Conservation (phyloP, 2,329 filamentous ascomycete genomes). For the Fonsecaea erecta region DNA sequence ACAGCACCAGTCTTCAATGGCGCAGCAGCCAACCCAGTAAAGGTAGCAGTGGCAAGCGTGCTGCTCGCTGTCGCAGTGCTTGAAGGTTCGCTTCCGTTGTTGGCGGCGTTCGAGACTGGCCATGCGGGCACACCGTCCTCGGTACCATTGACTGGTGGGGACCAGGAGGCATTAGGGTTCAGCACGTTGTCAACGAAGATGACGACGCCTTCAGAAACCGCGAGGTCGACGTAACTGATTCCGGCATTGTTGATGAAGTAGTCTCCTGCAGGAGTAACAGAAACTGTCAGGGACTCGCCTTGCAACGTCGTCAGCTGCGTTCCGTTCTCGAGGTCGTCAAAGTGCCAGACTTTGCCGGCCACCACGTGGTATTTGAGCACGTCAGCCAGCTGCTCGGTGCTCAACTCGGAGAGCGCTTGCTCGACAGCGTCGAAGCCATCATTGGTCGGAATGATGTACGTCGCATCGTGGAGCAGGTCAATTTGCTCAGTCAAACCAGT, state of each 20-base stretch:
- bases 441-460: slow-evolving; percentile 19
- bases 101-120: slow-evolving; percentile 3
- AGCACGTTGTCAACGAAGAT: slow-evolving; percentile 28
- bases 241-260: slow-evolving; percentile 26
- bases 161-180: slow-evolving; percentile 21
- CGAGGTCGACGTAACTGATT: slow-evolving; percentile 19
- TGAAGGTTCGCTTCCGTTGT: slow-evolving; percentile 5
- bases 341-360: slow-evolving; percentile 14
- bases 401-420: slow-evolving; percentile 20
- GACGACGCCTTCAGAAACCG: slow-evolving; percentile 19
- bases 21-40: slow-evolving; percentile 1
- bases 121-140: slow-evolving; percentile 25
- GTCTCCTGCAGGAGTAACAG: slow-evolving; percentile 11
- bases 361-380: slow-evolving; percentile 28
- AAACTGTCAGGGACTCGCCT: slow-evolving; percentile 22
- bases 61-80: slow-evolving; percentile 14
- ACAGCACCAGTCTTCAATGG: slow-evolving; percentile 6
- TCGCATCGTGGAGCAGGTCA: slow-evolving; percentile 23
- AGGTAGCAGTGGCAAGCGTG: slow-evolving; percentile 6
- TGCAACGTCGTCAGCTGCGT: slow-evolving; percentile 25
- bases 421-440: slow-evolving; percentile 18
- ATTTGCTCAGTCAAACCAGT: slow-evolving; percentile 23
- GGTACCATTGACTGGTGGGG: slow-evolving; percentile 14
- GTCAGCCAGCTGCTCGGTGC: slow-evolving; percentile 19
- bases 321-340: slow-evolving; percentile 15